Conservation (phyloP, 306 rosid genomes). For the Hylodesmum podocarpum region DNA sequence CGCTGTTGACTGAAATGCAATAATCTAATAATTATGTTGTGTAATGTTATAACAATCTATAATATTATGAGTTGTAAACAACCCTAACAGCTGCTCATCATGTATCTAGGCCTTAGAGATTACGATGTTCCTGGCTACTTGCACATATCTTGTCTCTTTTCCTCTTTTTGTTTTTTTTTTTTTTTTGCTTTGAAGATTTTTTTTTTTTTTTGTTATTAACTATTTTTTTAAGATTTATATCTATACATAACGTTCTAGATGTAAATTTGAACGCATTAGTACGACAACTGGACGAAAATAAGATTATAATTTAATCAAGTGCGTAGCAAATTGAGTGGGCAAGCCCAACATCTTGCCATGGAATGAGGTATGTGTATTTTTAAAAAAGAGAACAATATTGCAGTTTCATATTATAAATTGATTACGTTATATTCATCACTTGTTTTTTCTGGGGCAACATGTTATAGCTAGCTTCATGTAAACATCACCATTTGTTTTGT, state of each 20-base stretch:
- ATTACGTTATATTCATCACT: background rate
- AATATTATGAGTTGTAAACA: conserved; percentile 50
- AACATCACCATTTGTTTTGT: background rate
- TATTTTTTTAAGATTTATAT: too few relatives aligned
- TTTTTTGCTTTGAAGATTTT: background rate
- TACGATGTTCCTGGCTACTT: conserved; percentile 29
- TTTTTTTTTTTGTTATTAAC: too few relatives aligned
- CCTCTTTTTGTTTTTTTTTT: background rate
- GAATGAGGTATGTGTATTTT: background rate
- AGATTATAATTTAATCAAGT: background rate
- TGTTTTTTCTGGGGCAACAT: background rate
- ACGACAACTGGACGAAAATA: background rate
- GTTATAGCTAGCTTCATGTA: background rate
- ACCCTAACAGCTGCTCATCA: conserved; percentile 27
- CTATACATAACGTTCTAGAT: too few relatives aligned
- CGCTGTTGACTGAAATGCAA: background rate
- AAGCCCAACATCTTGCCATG: conserved; percentile 22
- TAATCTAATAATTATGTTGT: background rate
- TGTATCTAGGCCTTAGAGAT: conserved; percentile 19
- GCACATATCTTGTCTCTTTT: background rate
- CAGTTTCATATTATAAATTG: background rate
- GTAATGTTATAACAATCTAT: conserved; percentile 17
- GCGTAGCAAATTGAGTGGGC: background rate
- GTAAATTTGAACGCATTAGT: background rate
- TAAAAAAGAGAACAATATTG: background rate